Percentiles rank a stretch among this genome's conserved stretches.
phyloP scores from a whole-genome alignment of 441 rosid species.

The Metrosideros polymorpha region DNA sequence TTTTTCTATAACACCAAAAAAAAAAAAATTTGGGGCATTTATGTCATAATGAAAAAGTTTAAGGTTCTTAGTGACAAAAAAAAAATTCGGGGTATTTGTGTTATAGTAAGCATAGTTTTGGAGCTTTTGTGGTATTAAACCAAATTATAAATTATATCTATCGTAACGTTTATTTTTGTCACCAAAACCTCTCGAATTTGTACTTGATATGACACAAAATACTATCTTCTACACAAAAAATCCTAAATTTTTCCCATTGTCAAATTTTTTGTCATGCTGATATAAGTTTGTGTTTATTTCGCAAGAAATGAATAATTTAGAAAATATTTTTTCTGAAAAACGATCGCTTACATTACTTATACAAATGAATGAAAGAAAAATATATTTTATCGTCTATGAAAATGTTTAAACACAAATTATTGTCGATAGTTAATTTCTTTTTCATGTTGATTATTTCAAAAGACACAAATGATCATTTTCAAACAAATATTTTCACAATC shows the following conservation, averaged over 20 bases:
- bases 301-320: not conserved
- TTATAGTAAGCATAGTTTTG: too few species aligned
- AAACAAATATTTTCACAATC: too few species aligned
- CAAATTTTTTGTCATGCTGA: rapidly evolving
- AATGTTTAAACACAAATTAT: too few species aligned
- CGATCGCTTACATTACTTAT: not conserved
- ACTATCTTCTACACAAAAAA: not conserved
- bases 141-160: not conserved
- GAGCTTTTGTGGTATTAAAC: too few species aligned
- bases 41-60: too few species aligned
- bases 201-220: not conserved
- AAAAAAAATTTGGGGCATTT: too few species aligned
- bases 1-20: too few species aligned
- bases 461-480: too few species aligned
- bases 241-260: not conserved
- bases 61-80: too few species aligned
- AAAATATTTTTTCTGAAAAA: not conserved
- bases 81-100: too few species aligned
- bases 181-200: not conserved
- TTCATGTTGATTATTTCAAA: too few species aligned
- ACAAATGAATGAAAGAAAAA: not conserved
- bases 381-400: rapidly evolving
- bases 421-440: too few species aligned
- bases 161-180: not conserved
- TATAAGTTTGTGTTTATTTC: not conserved